Percentiles rank a stretch among this genome's conserved stretches.
These are phyloP conservation scores for Caulochytrium protostelioides DNA, from an alignment of 371 early-diverging fungal species.

Conservation along the genomic window DNA sequence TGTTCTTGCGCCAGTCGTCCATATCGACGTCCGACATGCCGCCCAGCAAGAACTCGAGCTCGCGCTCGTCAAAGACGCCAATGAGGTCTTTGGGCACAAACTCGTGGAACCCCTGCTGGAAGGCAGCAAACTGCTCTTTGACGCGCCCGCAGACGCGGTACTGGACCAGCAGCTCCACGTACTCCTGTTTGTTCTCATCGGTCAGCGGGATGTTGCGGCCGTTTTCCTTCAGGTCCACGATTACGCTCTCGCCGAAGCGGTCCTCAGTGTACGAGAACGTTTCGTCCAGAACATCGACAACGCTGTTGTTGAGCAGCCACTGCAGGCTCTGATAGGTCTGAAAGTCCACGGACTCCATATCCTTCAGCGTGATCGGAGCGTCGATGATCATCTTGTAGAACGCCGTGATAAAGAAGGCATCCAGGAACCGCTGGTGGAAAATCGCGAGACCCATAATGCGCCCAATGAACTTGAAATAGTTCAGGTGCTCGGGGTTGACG, in stretches of 20 bases:
- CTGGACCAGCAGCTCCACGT: slow-evolving; percentile 64
- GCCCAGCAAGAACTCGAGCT: slow-evolving; percentile 80
- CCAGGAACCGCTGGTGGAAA: slow-evolving; percentile 88
- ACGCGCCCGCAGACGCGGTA: slow-evolving; percentile 68
- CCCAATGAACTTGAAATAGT: slow-evolving; percentile 95
- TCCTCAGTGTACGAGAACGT: slow-evolving; percentile 84
- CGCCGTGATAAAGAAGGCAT: slow-evolving; percentile 84
- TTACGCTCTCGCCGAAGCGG: slow-evolving; percentile 74
- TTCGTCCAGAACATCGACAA: slow-evolving; percentile 62
- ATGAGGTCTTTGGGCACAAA: slow-evolving; percentile 81
- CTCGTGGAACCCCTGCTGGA: slow-evolving; percentile 87
- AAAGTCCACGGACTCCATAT: slow-evolving; percentile 91
- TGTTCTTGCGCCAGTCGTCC: slow-evolving; percentile 98
- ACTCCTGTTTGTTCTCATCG: slow-evolving; percentile 91
- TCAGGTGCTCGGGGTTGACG: slow-evolving; percentile 93
- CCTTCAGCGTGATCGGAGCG: slow-evolving; percentile 61
- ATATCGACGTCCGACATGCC: slow-evolving; percentile 96
- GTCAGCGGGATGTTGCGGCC: slow-evolving; percentile 86
- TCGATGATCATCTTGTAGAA: slow-evolving; percentile 90
- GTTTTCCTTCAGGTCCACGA: slow-evolving; percentile 67
- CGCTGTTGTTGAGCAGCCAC: slow-evolving; percentile 87
- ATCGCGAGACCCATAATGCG: slow-evolving; percentile 89
- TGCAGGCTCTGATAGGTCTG: slow-evolving; percentile 72
- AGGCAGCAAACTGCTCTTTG: slow-evolving; percentile 82
- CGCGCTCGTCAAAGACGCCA: slow-evolving; percentile 90